Evolutionary conservation across 495 filamentous ascomycete genomes (phyloP).

Genomic region (Aspergillus conjunctus): DNA sequence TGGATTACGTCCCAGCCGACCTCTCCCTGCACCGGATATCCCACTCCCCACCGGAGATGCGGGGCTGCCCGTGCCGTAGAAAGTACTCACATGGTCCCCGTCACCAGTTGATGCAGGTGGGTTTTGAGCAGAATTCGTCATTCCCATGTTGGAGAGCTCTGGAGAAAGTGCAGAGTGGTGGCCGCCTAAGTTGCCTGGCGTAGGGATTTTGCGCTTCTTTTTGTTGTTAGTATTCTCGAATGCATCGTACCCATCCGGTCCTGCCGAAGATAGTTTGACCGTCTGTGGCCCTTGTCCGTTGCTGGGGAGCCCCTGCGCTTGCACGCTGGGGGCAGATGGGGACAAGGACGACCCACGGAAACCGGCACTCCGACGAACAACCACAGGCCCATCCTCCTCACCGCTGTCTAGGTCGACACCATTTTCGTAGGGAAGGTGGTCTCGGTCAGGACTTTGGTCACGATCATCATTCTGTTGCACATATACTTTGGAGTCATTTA

Average conservation of each 20-base stretch:
- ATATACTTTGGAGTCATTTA: conserved; percentile 49
- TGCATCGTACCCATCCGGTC: conserved; percentile 88
- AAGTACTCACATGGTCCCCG: conserved; percentile 52
- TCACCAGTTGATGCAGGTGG: conserved; percentile 45
- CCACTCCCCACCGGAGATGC: conserved; percentile 56
- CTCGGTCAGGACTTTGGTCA: conserved; percentile 53
- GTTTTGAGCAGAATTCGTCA: conserved; percentile 50
- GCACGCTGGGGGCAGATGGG: conserved; percentile 35
- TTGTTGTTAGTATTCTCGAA: conserved; percentile 99
- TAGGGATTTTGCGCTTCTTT: conserved; percentile 98
- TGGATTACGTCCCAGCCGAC: conserved; percentile 67
- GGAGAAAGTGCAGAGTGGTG: conserved; percentile 65
- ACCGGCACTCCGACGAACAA: conserved; percentile 48
- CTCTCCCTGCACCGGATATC: conserved; percentile 77
- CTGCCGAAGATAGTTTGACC: conserved; percentile 39
- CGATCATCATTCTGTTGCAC: conserved; percentile 46
- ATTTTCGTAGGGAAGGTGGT: conserved; percentile 45
- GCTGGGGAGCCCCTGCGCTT: conserved; percentile 28
- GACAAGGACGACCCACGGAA: conserved; percentile 44
- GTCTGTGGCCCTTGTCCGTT: conserved; percentile 31
- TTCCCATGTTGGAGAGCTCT: conserved; percentile 63
- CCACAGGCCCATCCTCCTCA: conserved; percentile 49
- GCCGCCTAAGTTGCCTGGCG: conserved; percentile 66
- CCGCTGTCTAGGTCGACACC: conserved; percentile 47
- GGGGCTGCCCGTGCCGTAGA: conserved; percentile 58